These are phyloP conservation scores for Teratosphaeriaceae sp. DNA, from an alignment of 2,329 filamentous ascomycete genomes.

Conservation along the genomic window DNA sequence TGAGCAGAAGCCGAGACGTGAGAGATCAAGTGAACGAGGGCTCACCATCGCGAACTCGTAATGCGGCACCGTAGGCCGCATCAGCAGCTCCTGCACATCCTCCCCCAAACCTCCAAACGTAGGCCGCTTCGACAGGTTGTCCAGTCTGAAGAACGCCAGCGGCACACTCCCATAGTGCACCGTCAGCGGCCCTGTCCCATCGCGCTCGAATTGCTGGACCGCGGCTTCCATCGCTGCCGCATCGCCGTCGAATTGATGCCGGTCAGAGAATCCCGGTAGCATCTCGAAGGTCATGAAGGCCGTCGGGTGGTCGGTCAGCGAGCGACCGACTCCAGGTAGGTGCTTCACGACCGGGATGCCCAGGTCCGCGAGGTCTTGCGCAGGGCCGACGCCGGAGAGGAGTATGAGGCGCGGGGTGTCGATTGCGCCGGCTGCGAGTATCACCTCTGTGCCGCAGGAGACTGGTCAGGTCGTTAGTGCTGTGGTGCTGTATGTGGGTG, in stretches of 20 bases:
- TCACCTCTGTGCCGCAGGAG: constrained; percentile 38
- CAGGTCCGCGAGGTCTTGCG: constrained; percentile 22
- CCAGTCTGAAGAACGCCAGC: background rate
- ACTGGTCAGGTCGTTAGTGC: no score
- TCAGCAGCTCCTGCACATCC: background rate
- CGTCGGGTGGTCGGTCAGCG: constrained; percentile 22
- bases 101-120: background rate
- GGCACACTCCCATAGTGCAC: background rate
- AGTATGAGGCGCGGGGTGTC: constrained; percentile 54
- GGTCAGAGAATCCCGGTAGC: background rate
- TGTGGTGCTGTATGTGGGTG: background rate
- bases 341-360: constrained; percentile 16
- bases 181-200: background rate
- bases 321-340: constrained; percentile 19
- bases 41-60: background rate
- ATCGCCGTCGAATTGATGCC: background rate
- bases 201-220: background rate
- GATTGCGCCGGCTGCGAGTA: constrained; percentile 51
- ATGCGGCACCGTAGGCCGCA: background rate
- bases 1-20: background rate
- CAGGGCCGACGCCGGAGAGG: constrained; percentile 50
- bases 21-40: background rate
- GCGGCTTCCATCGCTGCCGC: background rate
- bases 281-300: background rate
- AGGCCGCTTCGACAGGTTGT: background rate